These are phyloP conservation scores for Sophora flavescens DNA, from an alignment of 306 rosid genomes.

Conservation along the genomic window DNA sequence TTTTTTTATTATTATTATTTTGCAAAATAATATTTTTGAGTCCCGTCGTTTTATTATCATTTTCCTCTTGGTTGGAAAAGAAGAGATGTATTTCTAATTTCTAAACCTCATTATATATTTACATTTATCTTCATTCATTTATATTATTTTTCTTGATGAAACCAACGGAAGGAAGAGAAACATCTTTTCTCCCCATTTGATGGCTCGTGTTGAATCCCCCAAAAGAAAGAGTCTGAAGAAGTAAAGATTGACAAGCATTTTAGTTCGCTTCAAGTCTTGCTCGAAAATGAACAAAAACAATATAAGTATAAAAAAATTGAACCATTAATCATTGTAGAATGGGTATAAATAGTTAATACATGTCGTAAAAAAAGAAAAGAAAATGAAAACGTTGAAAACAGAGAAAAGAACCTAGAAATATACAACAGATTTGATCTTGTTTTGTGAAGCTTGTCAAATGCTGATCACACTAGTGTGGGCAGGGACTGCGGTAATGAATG, in stretches of 20 bases:
- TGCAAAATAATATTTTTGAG: no score
- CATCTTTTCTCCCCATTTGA: background rate
- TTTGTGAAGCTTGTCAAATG: slow-evolving; percentile 10
- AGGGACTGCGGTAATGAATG: slow-evolving; percentile 22
- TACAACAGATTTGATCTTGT: slow-evolving; percentile 36
- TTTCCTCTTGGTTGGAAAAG: no score
- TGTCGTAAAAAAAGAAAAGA: background rate
- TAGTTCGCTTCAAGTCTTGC: background rate
- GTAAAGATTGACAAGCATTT: background rate
- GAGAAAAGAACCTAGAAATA: slow-evolving; percentile 35
- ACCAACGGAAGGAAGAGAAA: background rate
- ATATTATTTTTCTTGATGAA: background rate
- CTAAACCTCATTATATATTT: no score
- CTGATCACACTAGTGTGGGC: background rate
- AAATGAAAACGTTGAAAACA: background rate
- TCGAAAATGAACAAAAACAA: slow-evolving; percentile 11
- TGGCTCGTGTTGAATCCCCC: background rate
- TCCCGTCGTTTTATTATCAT: background rate
- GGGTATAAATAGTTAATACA: background rate
- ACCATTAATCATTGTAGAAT: background rate
- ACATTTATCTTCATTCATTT: no score
- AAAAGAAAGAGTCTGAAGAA: background rate
- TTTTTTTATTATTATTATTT: no score
- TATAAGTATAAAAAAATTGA: background rate
- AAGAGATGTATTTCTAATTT: no score